Evolutionary conservation across 139 green algal species (phyloP).

Genomic region (Micractinium sp.): DNA sequence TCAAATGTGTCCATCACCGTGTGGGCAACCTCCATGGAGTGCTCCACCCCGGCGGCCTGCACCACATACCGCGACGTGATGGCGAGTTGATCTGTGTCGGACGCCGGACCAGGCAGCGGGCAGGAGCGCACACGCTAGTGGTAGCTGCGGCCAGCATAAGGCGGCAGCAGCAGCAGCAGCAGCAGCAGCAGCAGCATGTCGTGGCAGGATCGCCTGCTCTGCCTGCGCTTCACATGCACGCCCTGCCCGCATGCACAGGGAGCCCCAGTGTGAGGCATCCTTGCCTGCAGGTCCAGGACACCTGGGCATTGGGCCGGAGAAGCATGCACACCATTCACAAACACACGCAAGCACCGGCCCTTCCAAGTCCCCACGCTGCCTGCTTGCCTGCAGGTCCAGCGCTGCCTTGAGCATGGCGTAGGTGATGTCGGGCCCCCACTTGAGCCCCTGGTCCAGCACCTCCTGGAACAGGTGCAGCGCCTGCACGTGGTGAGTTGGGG

Average conservation of each 20-base stretch:
- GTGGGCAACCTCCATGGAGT: conserved; percentile 32
- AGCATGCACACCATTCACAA: no score
- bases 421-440: conserved; percentile 23
- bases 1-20: conserved; percentile 31
- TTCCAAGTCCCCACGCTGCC: no score
- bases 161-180: neutral
- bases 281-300: no score
- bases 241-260: neutral
- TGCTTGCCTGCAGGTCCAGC: conserved; percentile 26
- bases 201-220: neutral
- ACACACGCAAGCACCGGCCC: no score
- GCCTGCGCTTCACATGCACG: neutral
- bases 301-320: no score
- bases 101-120: no score
- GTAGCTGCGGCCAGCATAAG: no score
- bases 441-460: conserved; percentile 23
- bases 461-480: conserved; percentile 40
- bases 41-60: conserved; percentile 24
- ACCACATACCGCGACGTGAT: neutral
- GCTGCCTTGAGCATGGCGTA: conserved; percentile 29
- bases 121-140: no score
- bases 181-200: neutral
- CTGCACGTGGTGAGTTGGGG: neutral
- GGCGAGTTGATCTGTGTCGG: no score
- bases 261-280: no score